These are phyloP conservation scores for Citropsis articulata DNA, from an alignment of 345 rosid genomes.

Conservation along the genomic window DNA sequence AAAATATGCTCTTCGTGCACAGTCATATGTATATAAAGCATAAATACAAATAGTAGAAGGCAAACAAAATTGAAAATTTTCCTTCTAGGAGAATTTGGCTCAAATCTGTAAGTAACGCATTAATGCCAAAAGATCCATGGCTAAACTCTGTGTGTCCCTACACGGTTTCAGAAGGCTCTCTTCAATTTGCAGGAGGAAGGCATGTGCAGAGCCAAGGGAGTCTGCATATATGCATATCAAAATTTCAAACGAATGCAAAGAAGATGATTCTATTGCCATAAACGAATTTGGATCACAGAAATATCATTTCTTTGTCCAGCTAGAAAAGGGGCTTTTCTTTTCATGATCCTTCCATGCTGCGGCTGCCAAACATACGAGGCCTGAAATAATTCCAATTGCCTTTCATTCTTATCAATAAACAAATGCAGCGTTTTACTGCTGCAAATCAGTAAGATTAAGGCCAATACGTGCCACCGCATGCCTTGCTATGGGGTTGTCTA, in stretches of 20 bases:
- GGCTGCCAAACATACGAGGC: no score
- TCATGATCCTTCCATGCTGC: not conserved
- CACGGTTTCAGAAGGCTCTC: not conserved
- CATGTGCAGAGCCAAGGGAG: no score
- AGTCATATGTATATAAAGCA: not conserved
- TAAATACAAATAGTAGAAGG: not conserved
- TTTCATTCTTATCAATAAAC: no score
- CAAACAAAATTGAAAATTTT: not conserved
- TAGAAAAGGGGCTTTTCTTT: not conserved
- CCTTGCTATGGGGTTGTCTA: no score
- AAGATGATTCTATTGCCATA: not conserved
- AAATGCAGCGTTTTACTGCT: no score
- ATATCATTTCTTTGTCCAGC: not conserved
- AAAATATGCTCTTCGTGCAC: not conserved
- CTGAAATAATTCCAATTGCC: no score
- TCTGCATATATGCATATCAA: not conserved
- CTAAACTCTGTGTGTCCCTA: not conserved
- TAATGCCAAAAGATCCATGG: not conserved
- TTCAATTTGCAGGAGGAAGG: not conserved
- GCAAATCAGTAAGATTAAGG: no score
- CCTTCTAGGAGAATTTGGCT: not conserved
- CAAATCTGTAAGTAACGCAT: not conserved
- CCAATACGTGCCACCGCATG: no score
- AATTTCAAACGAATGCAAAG: not conserved
- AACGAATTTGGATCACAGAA: not conserved